phyloP scores from a whole-genome alignment of 1,139 yeast species.

The Yamadazyma dendronema region DNA sequence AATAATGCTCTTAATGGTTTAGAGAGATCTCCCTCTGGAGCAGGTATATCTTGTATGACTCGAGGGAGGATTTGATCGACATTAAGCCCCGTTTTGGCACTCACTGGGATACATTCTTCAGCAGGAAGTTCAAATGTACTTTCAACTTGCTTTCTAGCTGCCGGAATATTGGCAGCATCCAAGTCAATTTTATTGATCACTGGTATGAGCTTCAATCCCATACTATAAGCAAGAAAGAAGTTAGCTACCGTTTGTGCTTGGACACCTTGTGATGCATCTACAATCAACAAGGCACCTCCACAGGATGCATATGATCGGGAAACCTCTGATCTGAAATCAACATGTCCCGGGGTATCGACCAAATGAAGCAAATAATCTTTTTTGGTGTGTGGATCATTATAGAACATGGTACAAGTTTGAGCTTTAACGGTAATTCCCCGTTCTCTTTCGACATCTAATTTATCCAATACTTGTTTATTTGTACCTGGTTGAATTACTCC shows the following conservation, averaged over 20 bases:
- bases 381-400: slow-evolving; percentile 53
- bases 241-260: slow-evolving; percentile 98
- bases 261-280: slow-evolving; percentile 95
- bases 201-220: slow-evolving; percentile 80
- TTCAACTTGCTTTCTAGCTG: slow-evolving; percentile 80
- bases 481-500: slow-evolving; percentile 79
- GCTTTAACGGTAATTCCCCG: slow-evolving; percentile 97
- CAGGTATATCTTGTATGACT: slow-evolving; percentile 73
- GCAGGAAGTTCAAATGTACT: slow-evolving; percentile 75
- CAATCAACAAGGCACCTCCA: slow-evolving; percentile 87
- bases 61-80: slow-evolving; percentile 76
- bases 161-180: slow-evolving; percentile 81
- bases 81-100: slow-evolving; percentile 88
- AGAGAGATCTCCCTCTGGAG: slow-evolving; percentile 54
- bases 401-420: slow-evolving; percentile 93
- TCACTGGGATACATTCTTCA: slow-evolving; percentile 77
- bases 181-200: slow-evolving; percentile 90
- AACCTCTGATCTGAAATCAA: slow-evolving; percentile 92
- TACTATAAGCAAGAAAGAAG: slow-evolving; percentile 82
- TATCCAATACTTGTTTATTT: slow-evolving; percentile 87
- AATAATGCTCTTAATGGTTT: slow-evolving; percentile 73
- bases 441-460: slow-evolving; percentile 89
- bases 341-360: slow-evolving; percentile 98
- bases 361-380: slow-evolving; percentile 80
- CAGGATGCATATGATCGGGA: slow-evolving; percentile 93